These are phyloP conservation scores for Pestalotiopsis sp. DNA, from an alignment of 2,329 filamentous ascomycete species.

Conservation along the genomic window DNA sequence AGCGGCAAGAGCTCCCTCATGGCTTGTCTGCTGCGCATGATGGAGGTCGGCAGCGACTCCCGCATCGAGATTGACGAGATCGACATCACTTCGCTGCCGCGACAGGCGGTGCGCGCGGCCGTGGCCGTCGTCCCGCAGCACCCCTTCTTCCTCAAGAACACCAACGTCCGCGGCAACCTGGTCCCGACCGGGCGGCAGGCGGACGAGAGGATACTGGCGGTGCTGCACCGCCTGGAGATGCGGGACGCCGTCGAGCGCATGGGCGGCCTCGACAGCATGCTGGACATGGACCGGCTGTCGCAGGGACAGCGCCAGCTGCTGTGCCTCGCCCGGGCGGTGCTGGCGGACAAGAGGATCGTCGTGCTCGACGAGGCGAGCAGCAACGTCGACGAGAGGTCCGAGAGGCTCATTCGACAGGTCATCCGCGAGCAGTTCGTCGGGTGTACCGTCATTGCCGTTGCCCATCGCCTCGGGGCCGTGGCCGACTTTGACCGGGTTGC, in stretches of 20 bases:
- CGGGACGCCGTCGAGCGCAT: background rate
- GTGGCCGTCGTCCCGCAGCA: constrained; percentile 20
- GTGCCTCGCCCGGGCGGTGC: constrained; percentile 14
- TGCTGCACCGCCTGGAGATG: constrained; percentile 10
- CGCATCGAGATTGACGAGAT: constrained; percentile 15
- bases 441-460: constrained; percentile 7
- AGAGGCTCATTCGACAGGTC: constrained; percentile 4
- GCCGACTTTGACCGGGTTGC: background rate
- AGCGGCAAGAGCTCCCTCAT: constrained; percentile 9
- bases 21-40: background rate
- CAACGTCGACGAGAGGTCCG: constrained; percentile 9
- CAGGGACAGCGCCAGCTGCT: constrained; percentile 15
- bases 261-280: background rate
- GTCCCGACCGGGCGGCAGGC: background rate
- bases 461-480: background rate
- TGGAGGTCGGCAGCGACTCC: background rate
- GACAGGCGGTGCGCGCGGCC: constrained; percentile 10
- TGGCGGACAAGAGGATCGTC: background rate
- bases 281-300: background rate
- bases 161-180: constrained; percentile 17
- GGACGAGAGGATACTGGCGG: background rate
- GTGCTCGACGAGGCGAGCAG: constrained; percentile 13
- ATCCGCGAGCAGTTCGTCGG: constrained; percentile 13
- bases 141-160: constrained; percentile 18
- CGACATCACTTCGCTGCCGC: constrained; percentile 10